These are phyloP conservation scores for Cryptosporidium sp. DNA, from an alignment of 169 alveolate genomes.

Conservation along the genomic window DNA sequence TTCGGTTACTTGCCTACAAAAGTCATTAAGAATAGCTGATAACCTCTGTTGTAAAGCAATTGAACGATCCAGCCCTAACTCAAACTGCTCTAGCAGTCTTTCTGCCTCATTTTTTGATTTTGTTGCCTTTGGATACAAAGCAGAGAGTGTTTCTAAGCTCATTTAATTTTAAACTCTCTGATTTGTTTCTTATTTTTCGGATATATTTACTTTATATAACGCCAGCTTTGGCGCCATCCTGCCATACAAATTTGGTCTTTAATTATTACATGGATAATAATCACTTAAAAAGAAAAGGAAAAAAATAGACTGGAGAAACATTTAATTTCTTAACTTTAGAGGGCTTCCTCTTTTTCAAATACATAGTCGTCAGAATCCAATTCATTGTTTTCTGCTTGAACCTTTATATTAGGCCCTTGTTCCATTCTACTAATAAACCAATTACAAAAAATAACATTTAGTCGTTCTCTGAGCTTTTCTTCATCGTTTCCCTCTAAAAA, in stretches of 20 bases:
- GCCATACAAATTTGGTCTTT: neutral
- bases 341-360: constrained; percentile 18
- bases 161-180: constrained; percentile 23
- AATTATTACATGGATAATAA: neutral
- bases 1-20: constrained; percentile 62
- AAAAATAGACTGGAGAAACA: neutral
- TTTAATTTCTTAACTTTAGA: neutral
- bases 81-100: constrained; percentile 66
- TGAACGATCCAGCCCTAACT: constrained; percentile 72
- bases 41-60: constrained; percentile 61
- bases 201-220: neutral
- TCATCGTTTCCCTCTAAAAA: constrained; percentile 39
- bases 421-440: constrained; percentile 20
- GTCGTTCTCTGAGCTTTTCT: constrained; percentile 18
- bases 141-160: constrained; percentile 54
- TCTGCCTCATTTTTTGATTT: constrained; percentile 67
- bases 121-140: constrained; percentile 70
- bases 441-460: constrained; percentile 3
- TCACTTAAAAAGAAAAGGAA: neutral
- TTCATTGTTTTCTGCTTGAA: neutral
- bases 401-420: neutral
- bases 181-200: neutral
- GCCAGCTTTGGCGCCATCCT: neutral
- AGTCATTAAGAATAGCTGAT: constrained; percentile 65
- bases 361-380: constrained; percentile 26